Percentiles rank a stretch among this genome's conserved stretches.
phyloP scores from a whole-genome alignment of 176 grass and related monocot species.

The Poa pratensis region DNA sequence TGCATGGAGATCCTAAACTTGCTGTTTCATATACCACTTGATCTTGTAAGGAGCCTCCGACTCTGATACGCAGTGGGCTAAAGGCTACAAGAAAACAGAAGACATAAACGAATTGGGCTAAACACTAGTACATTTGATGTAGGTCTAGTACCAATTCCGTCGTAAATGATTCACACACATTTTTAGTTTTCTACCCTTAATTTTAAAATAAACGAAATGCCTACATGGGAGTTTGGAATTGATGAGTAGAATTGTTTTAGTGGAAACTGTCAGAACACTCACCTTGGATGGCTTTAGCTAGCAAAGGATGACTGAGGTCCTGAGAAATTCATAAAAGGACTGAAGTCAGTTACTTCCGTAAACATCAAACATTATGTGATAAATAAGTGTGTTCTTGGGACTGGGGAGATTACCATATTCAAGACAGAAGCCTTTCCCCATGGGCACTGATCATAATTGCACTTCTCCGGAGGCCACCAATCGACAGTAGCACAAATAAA shows the following conservation, averaged over 20 bases:
- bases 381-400: constrained; percentile 11
- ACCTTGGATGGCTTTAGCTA: constrained; percentile 89
- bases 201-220: neutral
- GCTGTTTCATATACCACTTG: constrained; percentile 82
- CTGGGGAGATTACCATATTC: constrained; percentile 67
- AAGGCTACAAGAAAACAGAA: constrained; percentile 60
- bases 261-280: constrained; percentile 21
- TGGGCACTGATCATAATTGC: constrained; percentile 92
- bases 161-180: neutral
- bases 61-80: constrained; percentile 75
- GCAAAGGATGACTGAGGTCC: constrained; percentile 77
- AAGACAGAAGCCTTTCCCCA: constrained; percentile 84
- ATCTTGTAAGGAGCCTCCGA: constrained; percentile 97
- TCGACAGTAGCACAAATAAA: constrained; percentile 92
- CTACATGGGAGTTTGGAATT: constrained; percentile 8
- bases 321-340: constrained; percentile 40
- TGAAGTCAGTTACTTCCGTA: constrained; percentile 27
- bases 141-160: neutral
- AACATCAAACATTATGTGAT: neutral
- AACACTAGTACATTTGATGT: neutral
- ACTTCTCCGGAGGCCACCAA: constrained; percentile 99
- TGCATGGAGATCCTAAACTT: constrained; percentile 68
- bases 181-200: neutral
- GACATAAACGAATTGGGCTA: no score
- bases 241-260: constrained; percentile 13